Base-by-base conservation (phyloP, 192 early-diverging fungal genomes). In the Piromyces sp. region DNA sequence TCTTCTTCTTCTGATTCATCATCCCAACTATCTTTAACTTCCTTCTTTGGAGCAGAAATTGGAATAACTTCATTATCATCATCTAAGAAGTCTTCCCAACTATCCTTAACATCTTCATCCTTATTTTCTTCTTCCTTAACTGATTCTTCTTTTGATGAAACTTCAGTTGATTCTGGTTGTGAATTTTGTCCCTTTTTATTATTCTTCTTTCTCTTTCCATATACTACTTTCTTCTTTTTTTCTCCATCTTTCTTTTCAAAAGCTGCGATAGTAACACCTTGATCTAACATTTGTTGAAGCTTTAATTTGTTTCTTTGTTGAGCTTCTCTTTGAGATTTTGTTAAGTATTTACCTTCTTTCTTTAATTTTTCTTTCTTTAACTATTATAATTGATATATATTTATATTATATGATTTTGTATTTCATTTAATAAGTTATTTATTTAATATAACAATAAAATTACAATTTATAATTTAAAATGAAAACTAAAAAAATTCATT, bases 321-420 rank as follows among this genome's bases (percentile, higher is more conserved):
- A 29, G 37, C 42, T 82, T 82, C 79, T 36, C 80, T 82, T 78
- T 82, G 83, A n/a, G 94, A 91, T 86, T 95, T 95, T 36, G 96
- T 95, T 84, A 97, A 87, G 80, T 97, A 92, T 85, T 97, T 96
- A 78, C 98, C 97, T 79, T 95, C 92, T 84, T 94, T 95, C 68
- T 92, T 93, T 30, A 96, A 90, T 86, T 97, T 94, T 82, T 96
- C 95, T 30, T 91, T 91, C 85, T 93, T 94, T n/a, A 86, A 87
- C 94, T 94, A 83, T 38, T 30, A 14, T 33, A 33, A 6, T 38
- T 38, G 7, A 79, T 80, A 13, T 6, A 79, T 68, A 42, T 30
- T 79, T 13, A 29, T 30, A 17, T 26, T 17, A 87, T 12, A 16
- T 80, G n/a, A 26, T 26, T 3, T 33, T 6, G 9, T 33, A 33